phyloP scores from a whole-genome alignment of 169 alveolate species.

The Blepharisma undulans region DNA sequence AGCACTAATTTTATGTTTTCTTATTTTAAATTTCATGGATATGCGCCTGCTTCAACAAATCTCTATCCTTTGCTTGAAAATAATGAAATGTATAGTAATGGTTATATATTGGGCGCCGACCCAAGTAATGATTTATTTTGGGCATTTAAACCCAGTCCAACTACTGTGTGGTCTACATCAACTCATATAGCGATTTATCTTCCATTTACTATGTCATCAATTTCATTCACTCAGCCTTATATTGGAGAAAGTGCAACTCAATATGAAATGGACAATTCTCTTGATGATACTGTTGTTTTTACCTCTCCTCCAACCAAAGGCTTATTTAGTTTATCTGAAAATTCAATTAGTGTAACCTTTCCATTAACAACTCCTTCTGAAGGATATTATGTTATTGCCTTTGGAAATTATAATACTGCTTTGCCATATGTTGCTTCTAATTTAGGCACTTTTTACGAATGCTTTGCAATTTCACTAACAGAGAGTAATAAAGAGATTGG shows the following conservation, averaged over 20 bases:
- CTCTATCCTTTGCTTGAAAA: neutral
- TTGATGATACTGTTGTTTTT: too few species aligned
- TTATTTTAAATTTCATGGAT: neutral
- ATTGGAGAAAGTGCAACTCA: too few species aligned
- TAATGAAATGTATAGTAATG: neutral
- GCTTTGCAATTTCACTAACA: neutral
- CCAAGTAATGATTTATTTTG: neutral
- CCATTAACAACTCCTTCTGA: neutral
- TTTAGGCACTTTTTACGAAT: neutral
- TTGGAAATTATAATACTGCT: neutral
- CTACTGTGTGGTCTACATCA: neutral
- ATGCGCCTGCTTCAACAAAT: neutral
- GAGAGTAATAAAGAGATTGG: neutral
- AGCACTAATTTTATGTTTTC: neutral
- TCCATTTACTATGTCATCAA: neutral
- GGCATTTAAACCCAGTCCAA: neutral
- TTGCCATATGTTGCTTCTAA: neutral
- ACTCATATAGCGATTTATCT: neutral
- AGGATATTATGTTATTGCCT: neutral
- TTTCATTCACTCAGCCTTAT: neutral
- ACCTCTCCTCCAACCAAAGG: too few species aligned
- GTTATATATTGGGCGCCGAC: neutral
- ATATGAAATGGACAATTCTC: too few species aligned
- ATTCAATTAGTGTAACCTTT: too few species aligned
- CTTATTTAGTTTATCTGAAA: too few species aligned